phyloP scores from a whole-genome alignment of 495 filamentous ascomycete species.

The Rhizodiscina lignyota region DNA sequence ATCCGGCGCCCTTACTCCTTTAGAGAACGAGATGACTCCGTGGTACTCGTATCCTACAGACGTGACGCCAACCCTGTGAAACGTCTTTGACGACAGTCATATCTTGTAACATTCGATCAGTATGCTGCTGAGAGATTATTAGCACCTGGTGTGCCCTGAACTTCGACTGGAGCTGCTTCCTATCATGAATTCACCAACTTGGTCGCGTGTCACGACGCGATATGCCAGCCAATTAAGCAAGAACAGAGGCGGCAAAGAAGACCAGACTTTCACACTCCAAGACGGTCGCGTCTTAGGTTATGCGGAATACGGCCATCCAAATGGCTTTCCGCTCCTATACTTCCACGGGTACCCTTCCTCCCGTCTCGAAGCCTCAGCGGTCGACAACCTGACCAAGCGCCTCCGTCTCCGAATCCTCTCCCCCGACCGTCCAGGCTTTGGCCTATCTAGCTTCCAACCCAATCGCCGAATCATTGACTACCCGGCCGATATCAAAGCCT shows the following conservation, averaged over 20 bases:
- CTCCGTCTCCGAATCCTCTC: constrained; percentile 23
- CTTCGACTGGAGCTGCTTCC: too few species aligned
- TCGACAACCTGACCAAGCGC: constrained; percentile 13
- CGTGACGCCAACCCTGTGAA: too few species aligned
- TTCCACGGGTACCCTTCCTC: constrained; percentile 30
- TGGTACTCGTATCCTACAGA: too few species aligned
- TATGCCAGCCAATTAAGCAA: too few species aligned
- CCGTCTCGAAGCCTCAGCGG: constrained; percentile 22
- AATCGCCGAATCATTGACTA: constrained; percentile 24
- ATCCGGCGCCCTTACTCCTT: too few species aligned
- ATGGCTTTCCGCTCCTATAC: constrained; percentile 17
- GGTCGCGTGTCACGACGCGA: too few species aligned
- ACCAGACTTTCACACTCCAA: not conserved
- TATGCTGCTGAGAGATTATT: too few species aligned
- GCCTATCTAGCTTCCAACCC: constrained; percentile 24
- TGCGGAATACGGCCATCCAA: not conserved
- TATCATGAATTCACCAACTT: too few species aligned
- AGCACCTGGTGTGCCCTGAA: too few species aligned
- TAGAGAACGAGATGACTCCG: too few species aligned
- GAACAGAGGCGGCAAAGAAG: not conserved
- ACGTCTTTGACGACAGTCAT: too few species aligned
- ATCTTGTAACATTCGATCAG: too few species aligned
- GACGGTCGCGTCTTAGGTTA: not conserved
- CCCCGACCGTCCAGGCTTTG: constrained; percentile 28
- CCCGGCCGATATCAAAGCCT: constrained; percentile 22